Evolutionary conservation across 176 grass and related monocot species (phyloP).

Genomic region (Miscanthus lutarioriparius): DNA sequence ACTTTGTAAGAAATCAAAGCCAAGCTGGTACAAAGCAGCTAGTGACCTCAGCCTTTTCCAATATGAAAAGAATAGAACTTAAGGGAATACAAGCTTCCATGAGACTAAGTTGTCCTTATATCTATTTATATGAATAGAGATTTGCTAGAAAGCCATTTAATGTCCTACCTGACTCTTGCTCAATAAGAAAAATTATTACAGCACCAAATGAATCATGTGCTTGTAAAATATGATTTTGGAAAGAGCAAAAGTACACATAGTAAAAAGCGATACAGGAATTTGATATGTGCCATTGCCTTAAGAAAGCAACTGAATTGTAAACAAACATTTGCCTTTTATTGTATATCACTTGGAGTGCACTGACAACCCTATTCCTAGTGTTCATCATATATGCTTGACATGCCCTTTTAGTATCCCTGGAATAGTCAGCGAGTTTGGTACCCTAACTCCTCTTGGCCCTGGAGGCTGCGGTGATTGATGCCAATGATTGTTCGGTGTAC

Average conservation of each 20-base stretch:
- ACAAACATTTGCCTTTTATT: too few species aligned
- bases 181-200: not conserved
- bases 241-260: not conserved
- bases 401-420: conserved; percentile 92
- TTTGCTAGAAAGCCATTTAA: not conserved
- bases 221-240: not conserved
- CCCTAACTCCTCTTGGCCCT: conserved; percentile 28
- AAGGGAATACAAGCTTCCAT: too few species aligned
- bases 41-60: too few species aligned
- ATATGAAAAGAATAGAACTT: too few species aligned
- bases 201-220: not conserved
- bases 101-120: too few species aligned
- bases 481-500: conserved; percentile 34
- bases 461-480: conserved; percentile 44
- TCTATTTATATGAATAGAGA: too few species aligned
- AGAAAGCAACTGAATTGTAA: not conserved
- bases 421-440: conserved; percentile 49
- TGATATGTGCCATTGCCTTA: not conserved
- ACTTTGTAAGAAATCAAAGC: too few species aligned
- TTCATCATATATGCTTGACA: conserved; percentile 66
- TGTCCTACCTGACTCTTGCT: not conserved
- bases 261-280: not conserved
- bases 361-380: conserved; percentile 15
- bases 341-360: too few species aligned
- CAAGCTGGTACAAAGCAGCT: too few species aligned